Base-by-base conservation (phyloP, 495 filamentous ascomycete genomes). In the Trichodelitschia bisporula region DNA sequence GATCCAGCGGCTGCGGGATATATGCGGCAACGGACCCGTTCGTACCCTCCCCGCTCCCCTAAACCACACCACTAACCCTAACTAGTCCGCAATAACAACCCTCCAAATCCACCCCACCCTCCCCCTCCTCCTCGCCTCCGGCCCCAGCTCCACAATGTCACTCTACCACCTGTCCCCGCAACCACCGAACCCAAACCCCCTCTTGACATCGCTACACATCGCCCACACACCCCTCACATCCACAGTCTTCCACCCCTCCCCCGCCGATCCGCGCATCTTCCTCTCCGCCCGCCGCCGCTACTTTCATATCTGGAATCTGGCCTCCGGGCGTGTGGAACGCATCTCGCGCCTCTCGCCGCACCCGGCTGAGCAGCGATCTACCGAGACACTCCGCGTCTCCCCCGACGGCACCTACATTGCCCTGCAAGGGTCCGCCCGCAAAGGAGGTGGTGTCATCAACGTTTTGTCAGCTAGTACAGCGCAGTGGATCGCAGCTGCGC, bases 261-360 rank as follows among this genome's bases (percentile, higher is more conserved):
- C 50, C 9, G 64, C 66, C 15, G 57, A 64, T 35, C 66, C 42
- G 3, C 46, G 66, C 30, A 70, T 95, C 38, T 74, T 91, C 46
- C 71, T 91, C 31, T 70, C 82, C 15, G 79, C 79, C 29, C 68
- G 80, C 3, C 64, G 89, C 14, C 69, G 73, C 37, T 95, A 86
- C 50, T 91, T 92, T 54, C 86, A 95, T 54, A 69, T 67, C 40
- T 97, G 86, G 86, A 71, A 93, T 45, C 59, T 97, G 2, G 49
- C 69, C 24, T 66, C 74, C 4, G 89, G 86, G 15, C 56, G 56
- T 15, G 62, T 95, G 18, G 73, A 83, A 45, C 90, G 90, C 36
- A 53, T 78, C 15, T 55, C 63, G 12, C 59, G 68, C 30, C 61
- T 95, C 26, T 76, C 79, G 40, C 80, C 77, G 28, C 76, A 89